phyloP scores from a whole-genome alignment of 208 protist genomes.

The Acanthamoeba healyi region DNA sequence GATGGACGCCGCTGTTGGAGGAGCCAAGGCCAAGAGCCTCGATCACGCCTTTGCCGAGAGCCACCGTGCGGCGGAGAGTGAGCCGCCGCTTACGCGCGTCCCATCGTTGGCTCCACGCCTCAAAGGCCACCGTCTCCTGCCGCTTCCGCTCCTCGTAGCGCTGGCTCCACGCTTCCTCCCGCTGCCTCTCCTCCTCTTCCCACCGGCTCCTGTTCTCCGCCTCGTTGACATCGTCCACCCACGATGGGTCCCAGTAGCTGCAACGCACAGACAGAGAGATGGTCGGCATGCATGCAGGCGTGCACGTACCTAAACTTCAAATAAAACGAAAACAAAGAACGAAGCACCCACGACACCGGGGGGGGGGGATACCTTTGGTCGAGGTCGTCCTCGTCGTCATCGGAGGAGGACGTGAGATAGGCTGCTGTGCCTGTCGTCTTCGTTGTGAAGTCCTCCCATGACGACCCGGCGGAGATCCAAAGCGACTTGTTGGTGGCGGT shows the following conservation, averaged over 20 bases:
- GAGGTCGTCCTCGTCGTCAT: neutral
- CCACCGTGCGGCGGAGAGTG: too few species aligned
- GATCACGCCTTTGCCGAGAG: too few species aligned
- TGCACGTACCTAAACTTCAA: neutral
- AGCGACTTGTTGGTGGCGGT: too few species aligned
- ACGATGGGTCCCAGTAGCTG: neutral
- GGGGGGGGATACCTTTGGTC: neutral
- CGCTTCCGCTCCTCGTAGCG: neutral
- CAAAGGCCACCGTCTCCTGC: neutral
- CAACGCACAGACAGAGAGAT: neutral
- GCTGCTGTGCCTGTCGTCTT: too few species aligned
- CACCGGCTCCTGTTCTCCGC: neutral
- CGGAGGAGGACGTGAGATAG: too few species aligned
- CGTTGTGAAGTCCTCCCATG: too few species aligned
- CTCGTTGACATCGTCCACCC: neutral
- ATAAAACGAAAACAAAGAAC: neutral
- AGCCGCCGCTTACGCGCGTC: too few species aligned
- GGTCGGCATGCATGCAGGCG: neutral
- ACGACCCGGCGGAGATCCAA: too few species aligned
- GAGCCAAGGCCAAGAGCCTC: too few species aligned
- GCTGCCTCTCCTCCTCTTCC: neutral
- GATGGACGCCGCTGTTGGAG: too few species aligned
- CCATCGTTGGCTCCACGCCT: too few species aligned
- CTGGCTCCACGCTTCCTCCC: neutral
- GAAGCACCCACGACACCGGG: too few species aligned